Conservation (phyloP, 2,329 filamentous ascomycete genomes). For the Aureobasidium musti region DNA sequence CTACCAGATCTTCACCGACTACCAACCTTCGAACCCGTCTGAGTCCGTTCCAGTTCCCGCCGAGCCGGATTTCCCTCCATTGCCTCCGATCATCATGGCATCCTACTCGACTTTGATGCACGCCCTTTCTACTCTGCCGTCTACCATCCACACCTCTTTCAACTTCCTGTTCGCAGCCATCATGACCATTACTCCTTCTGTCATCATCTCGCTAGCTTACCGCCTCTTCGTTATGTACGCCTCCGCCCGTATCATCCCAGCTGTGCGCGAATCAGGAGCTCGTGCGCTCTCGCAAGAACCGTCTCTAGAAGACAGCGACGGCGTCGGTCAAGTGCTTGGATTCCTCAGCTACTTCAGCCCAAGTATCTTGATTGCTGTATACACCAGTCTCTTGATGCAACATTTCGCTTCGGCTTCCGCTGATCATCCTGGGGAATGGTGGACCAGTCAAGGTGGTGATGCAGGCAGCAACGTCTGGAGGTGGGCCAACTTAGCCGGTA, state of each 20-base stretch:
- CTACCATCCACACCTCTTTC: slow-evolving; percentile 77
- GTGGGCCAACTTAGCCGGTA: slow-evolving; percentile 88
- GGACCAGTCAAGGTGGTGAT: slow-evolving; percentile 82
- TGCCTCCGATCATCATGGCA: slow-evolving; percentile 97
- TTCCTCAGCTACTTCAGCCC: slow-evolving; percentile 93
- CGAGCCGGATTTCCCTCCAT: slow-evolving; percentile 90
- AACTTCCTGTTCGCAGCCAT: slow-evolving; percentile 88
- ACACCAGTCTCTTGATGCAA: slow-evolving; percentile 92
- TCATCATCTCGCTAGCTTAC: slow-evolving; percentile 92
- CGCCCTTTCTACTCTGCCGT: slow-evolving; percentile 78
- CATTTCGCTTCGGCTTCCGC: slow-evolving; percentile 78
- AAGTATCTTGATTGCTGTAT: slow-evolving; percentile 91
- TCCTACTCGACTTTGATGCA: slow-evolving; percentile 92
- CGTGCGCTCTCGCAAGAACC: slow-evolving; percentile 81
- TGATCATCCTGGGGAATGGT: slow-evolving; percentile 65
- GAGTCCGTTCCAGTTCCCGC: slow-evolving; percentile 54
- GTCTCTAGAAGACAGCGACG: slow-evolving; percentile 76
- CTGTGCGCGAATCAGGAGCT: slow-evolving; percentile 83
- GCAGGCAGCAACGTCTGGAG: slow-evolving; percentile 84
- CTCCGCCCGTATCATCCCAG: slow-evolving; percentile 92
- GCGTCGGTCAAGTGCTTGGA: slow-evolving; percentile 75
- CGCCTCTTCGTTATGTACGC: slow-evolving; percentile 94
- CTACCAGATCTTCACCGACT: slow-evolving; percentile 99
- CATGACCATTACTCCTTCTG: slow-evolving; percentile 91
- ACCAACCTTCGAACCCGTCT: slow-evolving; percentile 71